Conservation (phyloP, 1,284 basidiomycete species). For the Clitocybe nebularis region DNA sequence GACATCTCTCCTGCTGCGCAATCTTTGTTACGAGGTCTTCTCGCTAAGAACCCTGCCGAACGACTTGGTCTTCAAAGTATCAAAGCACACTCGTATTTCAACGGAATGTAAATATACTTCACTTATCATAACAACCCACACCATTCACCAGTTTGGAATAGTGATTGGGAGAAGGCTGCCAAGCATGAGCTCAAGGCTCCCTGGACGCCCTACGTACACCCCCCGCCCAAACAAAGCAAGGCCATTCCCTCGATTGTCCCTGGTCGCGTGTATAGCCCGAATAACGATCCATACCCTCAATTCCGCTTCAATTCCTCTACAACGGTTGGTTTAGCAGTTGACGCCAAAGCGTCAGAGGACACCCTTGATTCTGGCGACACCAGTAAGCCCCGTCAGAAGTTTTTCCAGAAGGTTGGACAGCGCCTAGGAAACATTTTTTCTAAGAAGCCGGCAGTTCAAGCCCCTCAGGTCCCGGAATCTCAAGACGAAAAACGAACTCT, state of each 20-base stretch:
- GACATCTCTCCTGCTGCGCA: constrained; percentile 12
- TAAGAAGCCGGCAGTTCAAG: no score
- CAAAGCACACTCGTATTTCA: constrained; percentile 15
- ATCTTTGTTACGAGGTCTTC: constrained; percentile 14
- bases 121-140: no score
- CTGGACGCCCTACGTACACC: constrained; percentile 6
- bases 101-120: constrained; percentile 11
- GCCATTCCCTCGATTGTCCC: background rate
- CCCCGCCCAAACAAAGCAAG: constrained; percentile 5
- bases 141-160: background rate
- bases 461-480: no score
- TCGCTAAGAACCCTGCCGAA: constrained; percentile 16
- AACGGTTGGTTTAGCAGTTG: no score
- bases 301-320: constrained; percentile 9
- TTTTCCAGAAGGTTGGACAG: no score
- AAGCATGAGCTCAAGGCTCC: constrained; percentile 4
- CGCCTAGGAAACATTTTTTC: no score
- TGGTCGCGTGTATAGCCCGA: background rate
- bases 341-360: no score
- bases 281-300: constrained; percentile 9
- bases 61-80: constrained; percentile 10
- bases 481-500: no score
- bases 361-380: no score
- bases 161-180: constrained; percentile 12
- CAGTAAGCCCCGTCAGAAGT: no score